Conservation (phyloP, 768 basidiomycete genomes). For the Agaricus blazei region DNA sequence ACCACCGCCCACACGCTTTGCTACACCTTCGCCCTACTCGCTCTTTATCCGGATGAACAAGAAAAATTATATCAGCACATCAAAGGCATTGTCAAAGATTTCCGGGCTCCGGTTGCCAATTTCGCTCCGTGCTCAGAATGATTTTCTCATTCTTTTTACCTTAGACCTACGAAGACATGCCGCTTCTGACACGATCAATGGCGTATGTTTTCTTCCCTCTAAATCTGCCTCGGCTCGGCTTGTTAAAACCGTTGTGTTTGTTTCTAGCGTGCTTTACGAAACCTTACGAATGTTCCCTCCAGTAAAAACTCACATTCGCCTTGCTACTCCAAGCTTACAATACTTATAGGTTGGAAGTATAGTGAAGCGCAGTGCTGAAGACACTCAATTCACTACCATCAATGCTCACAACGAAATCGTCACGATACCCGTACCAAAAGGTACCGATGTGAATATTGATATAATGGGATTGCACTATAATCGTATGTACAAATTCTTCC, state of each 20-base stretch:
- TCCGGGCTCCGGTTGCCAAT: slow-evolving; percentile 8
- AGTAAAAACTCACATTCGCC: slow-evolving; percentile 18
- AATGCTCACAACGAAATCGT: slow-evolving; percentile 32
- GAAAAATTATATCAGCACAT: slow-evolving; percentile 37
- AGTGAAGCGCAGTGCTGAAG: slow-evolving; percentile 42
- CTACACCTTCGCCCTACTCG: slow-evolving; percentile 36
- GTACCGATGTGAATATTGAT: slow-evolving; percentile 29
- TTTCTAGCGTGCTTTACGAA: slow-evolving; percentile 34
- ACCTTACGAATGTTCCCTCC: slow-evolving; percentile 35
- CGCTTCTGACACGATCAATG: slow-evolving; percentile 23
- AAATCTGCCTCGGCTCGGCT: background rate
- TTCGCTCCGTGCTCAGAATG: too few relatives aligned
- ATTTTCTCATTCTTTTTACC: too few relatives aligned
- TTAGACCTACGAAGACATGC: slow-evolving; percentile 27
- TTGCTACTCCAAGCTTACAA: background rate
- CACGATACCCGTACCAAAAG: slow-evolving; percentile 38
- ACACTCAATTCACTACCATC: slow-evolving; percentile 32
- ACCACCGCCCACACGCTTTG: slow-evolving; percentile 35
- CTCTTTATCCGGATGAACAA: slow-evolving; percentile 40
- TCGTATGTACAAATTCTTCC: slow-evolving; percentile 26
- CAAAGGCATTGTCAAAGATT: slow-evolving; percentile 19
- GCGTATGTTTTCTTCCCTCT: slow-evolving; percentile 18
- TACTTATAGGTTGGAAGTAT: slow-evolving; percentile 28
- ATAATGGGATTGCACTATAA: slow-evolving; percentile 44
- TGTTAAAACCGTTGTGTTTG: background rate